Conservation (phyloP, 331 rosid genomes). For the Quercus phellos region DNA sequence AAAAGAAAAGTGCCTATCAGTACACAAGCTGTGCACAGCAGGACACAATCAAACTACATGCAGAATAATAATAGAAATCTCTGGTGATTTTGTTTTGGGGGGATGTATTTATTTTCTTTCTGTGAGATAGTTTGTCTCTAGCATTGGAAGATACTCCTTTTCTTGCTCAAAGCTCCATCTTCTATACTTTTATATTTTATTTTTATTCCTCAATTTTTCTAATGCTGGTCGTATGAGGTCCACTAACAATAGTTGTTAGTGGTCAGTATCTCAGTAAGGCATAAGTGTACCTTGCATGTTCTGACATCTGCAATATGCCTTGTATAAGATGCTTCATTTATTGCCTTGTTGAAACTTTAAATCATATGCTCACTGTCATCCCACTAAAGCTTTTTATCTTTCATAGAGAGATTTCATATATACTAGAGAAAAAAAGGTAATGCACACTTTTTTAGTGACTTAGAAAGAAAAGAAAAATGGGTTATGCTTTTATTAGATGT, state of each 20-base stretch:
- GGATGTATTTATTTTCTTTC: not conserved
- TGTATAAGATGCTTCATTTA: not conserved
- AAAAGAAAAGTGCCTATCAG: no score
- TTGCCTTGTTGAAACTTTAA: not conserved
- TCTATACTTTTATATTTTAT: not conserved
- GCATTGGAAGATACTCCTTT: not conserved
- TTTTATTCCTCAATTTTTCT: not conserved
- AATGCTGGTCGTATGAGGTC: not conserved
- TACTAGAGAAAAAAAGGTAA: not conserved
- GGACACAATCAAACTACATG: no score
- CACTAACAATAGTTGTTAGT: not conserved
- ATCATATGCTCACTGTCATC: not conserved
- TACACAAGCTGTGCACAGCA: no score
- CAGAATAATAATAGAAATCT: not conserved
- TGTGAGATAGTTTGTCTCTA: not conserved
- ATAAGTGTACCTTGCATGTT: not conserved
- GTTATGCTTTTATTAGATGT: no score
- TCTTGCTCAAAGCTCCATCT: not conserved
- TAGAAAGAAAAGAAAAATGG: no score
- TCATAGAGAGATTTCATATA: not conserved
- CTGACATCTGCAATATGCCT: not conserved
- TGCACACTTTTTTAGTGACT: no score
- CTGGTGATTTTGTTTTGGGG: not conserved
- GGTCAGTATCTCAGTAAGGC: not conserved
- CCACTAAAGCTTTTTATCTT: not conserved